These are phyloP conservation scores for Fusarium sp. DNA, from an alignment of 2,329 filamentous ascomycete species.

Conservation along the genomic window DNA sequence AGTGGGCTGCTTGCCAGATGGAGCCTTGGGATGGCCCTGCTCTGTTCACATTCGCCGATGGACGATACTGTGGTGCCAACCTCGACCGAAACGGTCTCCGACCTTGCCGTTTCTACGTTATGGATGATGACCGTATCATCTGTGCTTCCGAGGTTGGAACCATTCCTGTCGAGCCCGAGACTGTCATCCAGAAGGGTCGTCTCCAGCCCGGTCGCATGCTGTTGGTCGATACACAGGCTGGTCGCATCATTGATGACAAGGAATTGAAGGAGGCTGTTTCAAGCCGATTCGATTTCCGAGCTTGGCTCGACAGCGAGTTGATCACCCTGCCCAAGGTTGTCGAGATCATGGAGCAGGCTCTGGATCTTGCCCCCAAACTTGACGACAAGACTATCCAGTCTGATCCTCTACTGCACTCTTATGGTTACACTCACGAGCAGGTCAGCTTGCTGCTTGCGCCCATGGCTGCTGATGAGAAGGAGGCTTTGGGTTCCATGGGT, in stretches of 20 bases:
- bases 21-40: constrained; percentile 98
- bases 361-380: constrained; percentile 74
- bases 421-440: constrained; percentile 95
- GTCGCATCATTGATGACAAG: constrained; percentile 92
- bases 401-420: constrained; percentile 84
- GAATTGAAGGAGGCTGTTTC: constrained; percentile 91
- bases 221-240: constrained; percentile 87
- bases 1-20: constrained; percentile 99
- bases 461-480: constrained; percentile 97
- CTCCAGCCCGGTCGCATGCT: constrained; percentile 96
- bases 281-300: constrained; percentile 86
- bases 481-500: constrained; percentile 96
- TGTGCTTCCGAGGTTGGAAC: constrained; percentile 97
- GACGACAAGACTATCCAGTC: constrained; percentile 80
- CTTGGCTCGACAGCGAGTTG: constrained; percentile 88
- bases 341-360: constrained; percentile 66
- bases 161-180: constrained; percentile 89
- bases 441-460: constrained; percentile 90
- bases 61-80: constrained; percentile 96
- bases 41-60: constrained; percentile 96
- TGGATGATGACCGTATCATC: constrained; percentile 96
- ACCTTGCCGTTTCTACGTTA: constrained; percentile 96
- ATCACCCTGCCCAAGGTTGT: constrained; percentile 82
- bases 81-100: constrained; percentile 94
- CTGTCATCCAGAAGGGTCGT: constrained; percentile 90